Conservation (phyloP, 352 stramenopile genomes). For the Globisporangium lucens region DNA sequence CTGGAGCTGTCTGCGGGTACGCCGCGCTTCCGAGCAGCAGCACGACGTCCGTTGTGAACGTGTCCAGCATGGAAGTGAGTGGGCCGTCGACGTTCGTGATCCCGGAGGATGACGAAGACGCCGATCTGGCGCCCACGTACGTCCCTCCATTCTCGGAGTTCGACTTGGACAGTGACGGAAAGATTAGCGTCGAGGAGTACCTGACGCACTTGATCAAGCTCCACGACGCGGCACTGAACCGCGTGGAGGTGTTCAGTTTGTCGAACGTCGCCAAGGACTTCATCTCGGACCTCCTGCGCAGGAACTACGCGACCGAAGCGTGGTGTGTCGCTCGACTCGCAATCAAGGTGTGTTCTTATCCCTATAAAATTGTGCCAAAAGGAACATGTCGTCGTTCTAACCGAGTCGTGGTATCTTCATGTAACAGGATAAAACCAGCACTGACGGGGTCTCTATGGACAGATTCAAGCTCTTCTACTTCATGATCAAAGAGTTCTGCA, state of each 20-base stretch:
- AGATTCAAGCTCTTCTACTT: conserved; percentile 19
- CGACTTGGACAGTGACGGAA: conserved; percentile 12
- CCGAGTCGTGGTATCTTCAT: not conserved
- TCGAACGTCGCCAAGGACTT: conserved; percentile 12
- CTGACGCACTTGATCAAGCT: conserved; percentile 5
- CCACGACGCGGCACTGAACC: conserved; percentile 4
- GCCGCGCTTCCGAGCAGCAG: conserved; percentile 4
- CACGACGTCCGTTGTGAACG: not conserved
- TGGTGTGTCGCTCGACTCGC: conserved; percentile 14
- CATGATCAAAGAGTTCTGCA: conserved; percentile 20
- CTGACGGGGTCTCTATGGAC: not conserved
- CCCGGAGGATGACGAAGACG: conserved; percentile 1
- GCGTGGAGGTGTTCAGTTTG: conserved; percentile 5
- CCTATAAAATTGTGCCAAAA: not conserved
- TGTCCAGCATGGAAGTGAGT: conserved; percentile 7
- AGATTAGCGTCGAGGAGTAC: conserved; percentile 17
- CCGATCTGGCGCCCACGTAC: conserved; percentile 3
- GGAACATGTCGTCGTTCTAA: not conserved
- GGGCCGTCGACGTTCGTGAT: not conserved
- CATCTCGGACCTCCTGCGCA: conserved; percentile 15
- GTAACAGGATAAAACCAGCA: conserved; percentile 8
- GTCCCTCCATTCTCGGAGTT: conserved; percentile 13
- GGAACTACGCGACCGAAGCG: conserved; percentile 15
- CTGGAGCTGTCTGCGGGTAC: conserved; percentile 13
- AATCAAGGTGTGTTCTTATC: not conserved